Conservation (phyloP, 257 asterid species). For the Jacaranda mimosifolia region DNA sequence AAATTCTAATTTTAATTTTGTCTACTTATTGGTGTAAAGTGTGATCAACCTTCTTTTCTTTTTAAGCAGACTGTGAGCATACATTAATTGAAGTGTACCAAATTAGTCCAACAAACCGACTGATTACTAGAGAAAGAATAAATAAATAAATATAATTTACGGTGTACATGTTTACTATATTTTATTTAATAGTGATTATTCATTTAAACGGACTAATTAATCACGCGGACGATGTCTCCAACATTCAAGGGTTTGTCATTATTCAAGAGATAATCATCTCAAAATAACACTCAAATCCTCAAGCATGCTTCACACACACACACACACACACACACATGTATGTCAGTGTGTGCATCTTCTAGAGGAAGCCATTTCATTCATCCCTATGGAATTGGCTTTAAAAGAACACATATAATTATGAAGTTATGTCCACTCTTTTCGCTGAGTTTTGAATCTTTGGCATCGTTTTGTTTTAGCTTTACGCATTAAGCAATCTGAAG, state of each 20-base stretch:
- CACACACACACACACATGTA: not conserved
- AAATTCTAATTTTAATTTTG: too few relatives aligned
- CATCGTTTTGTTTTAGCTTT: slow-evolving; percentile 26
- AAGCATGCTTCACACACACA: slow-evolving; percentile 18
- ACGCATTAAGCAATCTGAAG: slow-evolving; percentile 27
- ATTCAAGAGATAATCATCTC: slow-evolving; percentile 17
- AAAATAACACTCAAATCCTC: not conserved
- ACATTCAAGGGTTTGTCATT: slow-evolving; percentile 12
- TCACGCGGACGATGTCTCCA: slow-evolving; percentile 24
- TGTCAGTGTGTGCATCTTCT: too few relatives aligned
- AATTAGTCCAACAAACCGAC: not conserved
- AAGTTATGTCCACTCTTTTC: slow-evolving; percentile 28
- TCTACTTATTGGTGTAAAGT: too few relatives aligned
- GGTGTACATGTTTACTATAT: too few relatives aligned
- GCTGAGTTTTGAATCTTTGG: not conserved
- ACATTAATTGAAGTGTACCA: not conserved
- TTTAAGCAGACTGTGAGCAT: too few relatives aligned
- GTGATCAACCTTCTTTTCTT: too few relatives aligned
- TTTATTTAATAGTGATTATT: too few relatives aligned
- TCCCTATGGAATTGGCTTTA: not conserved
- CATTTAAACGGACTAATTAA: too few relatives aligned
- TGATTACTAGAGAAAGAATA: too few relatives aligned
- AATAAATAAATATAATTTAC: too few relatives aligned
- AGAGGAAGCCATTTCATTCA: too few relatives aligned
- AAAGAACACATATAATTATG: slow-evolving; percentile 23